Base-by-base conservation (phyloP, 2,329 filamentous ascomycete genomes). In the Fusarium phyllophilum region DNA sequence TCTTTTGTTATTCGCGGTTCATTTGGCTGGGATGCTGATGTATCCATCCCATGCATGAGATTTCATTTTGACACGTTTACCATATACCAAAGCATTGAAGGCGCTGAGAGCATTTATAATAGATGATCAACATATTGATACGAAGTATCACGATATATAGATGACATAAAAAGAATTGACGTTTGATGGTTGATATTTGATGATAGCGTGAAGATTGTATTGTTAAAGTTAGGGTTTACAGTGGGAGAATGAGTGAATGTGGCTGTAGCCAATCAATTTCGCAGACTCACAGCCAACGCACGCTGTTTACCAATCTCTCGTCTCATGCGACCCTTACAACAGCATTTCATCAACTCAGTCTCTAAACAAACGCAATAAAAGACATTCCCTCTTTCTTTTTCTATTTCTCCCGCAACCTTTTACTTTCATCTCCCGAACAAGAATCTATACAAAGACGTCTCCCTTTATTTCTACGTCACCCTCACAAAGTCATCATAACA, bases 51-150 rank as follows among this genome's bases (percentile, higher is more conserved):
- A 44, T 68, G 46, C 51, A 68, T 69, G 63, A 59, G 49, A 56
- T 54, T 51, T 70, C 34, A 42, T 17, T 45, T 60, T 44, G 42
- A 44, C 33, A 66, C 45, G 45, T 70, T 49, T 59, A 54, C 31
- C 31, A 63, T 66, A 69, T 69, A 74, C 63, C 51, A 62, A 66
- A 52, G 72, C 72, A 69, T 72, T 52, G 48, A 45, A 55, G 52
- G 72, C 71, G 63, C 44, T 56, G 57, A 44, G 41, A 59, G 68
- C 71, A 74, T 74, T 72, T 59, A 41, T 44, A 49, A 36, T 58
- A 71, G 42, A 61, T 45, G 58, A 64, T 33, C 24, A 22, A 49
- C 29, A 69, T 61, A 44, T 65, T 52, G 63, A 62, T 74, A 74
- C 24, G 52, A 66, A 57, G 39, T 66, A 59, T 66, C 55, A 66